Evolutionary conservation across 352 stramenopile species (phyloP), one percentile per base, ranked within the genome.

Genomic region (Globisporangium viniferum): DNA sequence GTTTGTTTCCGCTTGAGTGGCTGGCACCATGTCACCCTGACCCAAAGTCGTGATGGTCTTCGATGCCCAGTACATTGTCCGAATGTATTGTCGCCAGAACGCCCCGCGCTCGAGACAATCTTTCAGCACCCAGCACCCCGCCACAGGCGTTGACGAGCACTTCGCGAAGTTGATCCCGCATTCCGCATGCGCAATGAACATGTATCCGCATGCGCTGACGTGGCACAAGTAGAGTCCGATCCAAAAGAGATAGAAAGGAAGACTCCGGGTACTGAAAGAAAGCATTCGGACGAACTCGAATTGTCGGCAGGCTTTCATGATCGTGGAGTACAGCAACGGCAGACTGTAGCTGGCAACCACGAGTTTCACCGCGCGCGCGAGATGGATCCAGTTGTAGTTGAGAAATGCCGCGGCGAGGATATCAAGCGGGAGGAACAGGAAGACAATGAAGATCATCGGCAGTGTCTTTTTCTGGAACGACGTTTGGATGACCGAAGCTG

Each of bases 11-110:
- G 69, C 7, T 53, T 65, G 53, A 22, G 59, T 76, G 3, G 67
- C 24, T 29, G 67, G 70, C 10, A 73, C 59, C 41, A 76, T 31
- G 33, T 76, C 70, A 18, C 70, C 70, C n/a, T 76, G 70, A 1
- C 70, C 70, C 12, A 76, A 46, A 9, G 70, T 76, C 27, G 70
- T 73, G 15, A 75, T 54, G 3, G 70, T 73, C 67, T 76, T 76
- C 39, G 62, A 73, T 0, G 67, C 70, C 70, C 70, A 76, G 55
- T 76, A 76, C 66, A 76, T 73, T 6, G 70, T 66, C 10, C 70
- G 54, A 10, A 76, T 51, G 27, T 76, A 76, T 58, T 76, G 62
- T 1, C 70, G 66, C 62, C 54, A 62, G 14, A 70, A 62, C 9
- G 20, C 31, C 18, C 56, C 70, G 18, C 44, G 57, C 57, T 76